Evolutionary conservation across 345 rosid species (phyloP).

Genomic region (Ceriops zippeliana): DNA sequence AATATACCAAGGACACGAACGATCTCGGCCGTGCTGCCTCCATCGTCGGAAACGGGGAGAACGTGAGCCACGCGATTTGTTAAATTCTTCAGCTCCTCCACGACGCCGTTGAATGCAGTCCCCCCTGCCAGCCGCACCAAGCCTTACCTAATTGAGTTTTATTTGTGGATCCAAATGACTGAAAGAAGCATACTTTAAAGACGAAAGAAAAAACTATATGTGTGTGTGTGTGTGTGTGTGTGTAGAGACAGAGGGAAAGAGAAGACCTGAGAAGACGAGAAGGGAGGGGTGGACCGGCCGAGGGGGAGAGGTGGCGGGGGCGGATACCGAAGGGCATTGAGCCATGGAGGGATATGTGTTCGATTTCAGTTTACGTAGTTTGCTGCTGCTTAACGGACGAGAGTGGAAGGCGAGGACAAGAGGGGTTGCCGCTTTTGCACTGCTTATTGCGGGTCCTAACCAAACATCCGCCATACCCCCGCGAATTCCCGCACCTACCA

Average conservation of each 20-base stretch:
- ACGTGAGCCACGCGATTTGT: constrained; percentile 88
- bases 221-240: too few relatives aligned
- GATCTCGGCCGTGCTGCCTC: constrained; percentile 98
- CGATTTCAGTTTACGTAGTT: constrained; percentile 10
- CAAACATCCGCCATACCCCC: constrained; percentile 59
- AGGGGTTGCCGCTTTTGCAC: neutral
- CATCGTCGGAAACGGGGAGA: constrained; percentile 94
- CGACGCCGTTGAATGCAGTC: constrained; percentile 91
- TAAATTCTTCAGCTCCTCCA: constrained; percentile 77
- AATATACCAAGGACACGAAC: constrained; percentile 81
- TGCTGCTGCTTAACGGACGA: constrained; percentile 9
- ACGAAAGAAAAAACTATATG: neutral
- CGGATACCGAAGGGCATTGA: constrained; percentile 14
- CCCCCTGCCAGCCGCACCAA: constrained; percentile 48
- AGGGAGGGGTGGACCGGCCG: constrained; percentile 57
- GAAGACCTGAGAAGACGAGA: constrained; percentile 80
- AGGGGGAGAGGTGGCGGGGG: constrained; percentile 18
- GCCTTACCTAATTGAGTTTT: neutral
- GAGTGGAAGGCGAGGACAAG: constrained; percentile 10
- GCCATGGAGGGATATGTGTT: constrained; percentile 15
- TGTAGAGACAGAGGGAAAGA: neutral
- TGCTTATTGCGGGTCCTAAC: constrained; percentile 33
- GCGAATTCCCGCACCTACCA: constrained; percentile 11
- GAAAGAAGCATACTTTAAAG: constrained; percentile 3
- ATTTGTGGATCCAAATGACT: neutral